Percentiles rank a stretch among this genome's conserved stretches.
Evolutionary conservation across 1,139 yeast species (phyloP).

Genomic region (Blastobotrys apis): DNA sequence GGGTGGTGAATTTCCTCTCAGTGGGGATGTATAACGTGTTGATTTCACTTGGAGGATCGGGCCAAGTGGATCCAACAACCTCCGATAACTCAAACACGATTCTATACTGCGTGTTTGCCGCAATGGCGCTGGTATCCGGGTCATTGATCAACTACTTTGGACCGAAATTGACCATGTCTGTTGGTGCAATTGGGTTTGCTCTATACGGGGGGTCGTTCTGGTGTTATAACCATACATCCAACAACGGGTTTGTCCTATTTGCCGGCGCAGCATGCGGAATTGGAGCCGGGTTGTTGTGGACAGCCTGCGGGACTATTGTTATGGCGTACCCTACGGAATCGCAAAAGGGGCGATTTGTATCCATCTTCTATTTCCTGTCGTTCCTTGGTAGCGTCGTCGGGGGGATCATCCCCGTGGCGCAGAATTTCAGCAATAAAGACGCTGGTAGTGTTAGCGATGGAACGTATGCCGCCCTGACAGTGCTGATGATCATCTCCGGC

Average conservation of each 20-base stretch:
- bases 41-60: conserved; percentile 51
- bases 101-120: conserved; percentile 49
- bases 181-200: conserved; percentile 52
- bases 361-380: conserved; percentile 34
- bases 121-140: conserved; percentile 53
- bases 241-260: conserved; percentile 50
- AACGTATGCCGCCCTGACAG: conserved; percentile 22
- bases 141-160: conserved; percentile 47
- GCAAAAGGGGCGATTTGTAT: conserved; percentile 47
- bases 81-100: conserved; percentile 51
- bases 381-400: conserved; percentile 46
- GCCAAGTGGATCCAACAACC: conserved; percentile 23
- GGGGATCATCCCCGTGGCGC: conserved; percentile 20
- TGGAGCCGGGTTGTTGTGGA: conserved; percentile 54
- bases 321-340: conserved; percentile 52
- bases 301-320: conserved; percentile 53
- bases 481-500: conserved; percentile 20
- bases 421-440: conserved; percentile 28
- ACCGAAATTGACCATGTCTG: conserved; percentile 41
- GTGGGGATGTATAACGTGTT: conserved; percentile 53
- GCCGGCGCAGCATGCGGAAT: conserved; percentile 56
- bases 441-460: conserved; percentile 21
- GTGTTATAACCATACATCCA: conserved; percentile 43
- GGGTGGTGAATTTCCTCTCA: conserved; percentile 48
- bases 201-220: conserved; percentile 49